Conservation (phyloP, 768 basidiomycete genomes). For the Psilocybe sp. region DNA sequence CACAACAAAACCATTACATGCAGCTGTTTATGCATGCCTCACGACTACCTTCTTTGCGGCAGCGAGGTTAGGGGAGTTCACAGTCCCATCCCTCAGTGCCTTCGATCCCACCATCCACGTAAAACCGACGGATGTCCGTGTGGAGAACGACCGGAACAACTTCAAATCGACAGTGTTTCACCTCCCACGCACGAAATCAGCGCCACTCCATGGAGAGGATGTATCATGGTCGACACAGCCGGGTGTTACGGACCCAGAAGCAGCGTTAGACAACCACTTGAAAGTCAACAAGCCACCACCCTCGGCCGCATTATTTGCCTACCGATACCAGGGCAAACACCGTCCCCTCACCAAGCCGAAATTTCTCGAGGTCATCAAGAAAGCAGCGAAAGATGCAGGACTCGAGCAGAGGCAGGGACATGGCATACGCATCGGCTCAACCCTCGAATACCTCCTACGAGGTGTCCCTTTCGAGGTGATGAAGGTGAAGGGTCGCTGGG, state of each 20-base stretch:
- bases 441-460: conserved; percentile 33
- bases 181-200: conserved; percentile 5
- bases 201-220: conserved; percentile 16
- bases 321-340: background rate
- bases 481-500: conserved; percentile 34
- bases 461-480: conserved; percentile 34
- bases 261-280: conserved; percentile 20
- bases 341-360: conserved; percentile 4
- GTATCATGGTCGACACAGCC: conserved; percentile 22
- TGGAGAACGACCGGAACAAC: conserved; percentile 3
- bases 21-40: conserved; percentile 34
- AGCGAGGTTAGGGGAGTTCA: conserved; percentile 34
- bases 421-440: conserved; percentile 25
- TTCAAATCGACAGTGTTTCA: conserved; percentile 16
- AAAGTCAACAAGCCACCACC: conserved; percentile 19
- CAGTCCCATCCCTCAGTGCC: conserved; percentile 23
- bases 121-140: conserved; percentile 18
- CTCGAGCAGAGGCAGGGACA: conserved; percentile 21
- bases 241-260: conserved; percentile 14
- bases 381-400: conserved; percentile 4
- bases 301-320: conserved; percentile 10
- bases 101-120: conserved; percentile 29
- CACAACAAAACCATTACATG: conserved; percentile 25
- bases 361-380: conserved; percentile 4
- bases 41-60: conserved; percentile 34